Evolutionary conservation across 371 early-diverging fungal species (phyloP).

Genomic region (Mortierella sp.): DNA sequence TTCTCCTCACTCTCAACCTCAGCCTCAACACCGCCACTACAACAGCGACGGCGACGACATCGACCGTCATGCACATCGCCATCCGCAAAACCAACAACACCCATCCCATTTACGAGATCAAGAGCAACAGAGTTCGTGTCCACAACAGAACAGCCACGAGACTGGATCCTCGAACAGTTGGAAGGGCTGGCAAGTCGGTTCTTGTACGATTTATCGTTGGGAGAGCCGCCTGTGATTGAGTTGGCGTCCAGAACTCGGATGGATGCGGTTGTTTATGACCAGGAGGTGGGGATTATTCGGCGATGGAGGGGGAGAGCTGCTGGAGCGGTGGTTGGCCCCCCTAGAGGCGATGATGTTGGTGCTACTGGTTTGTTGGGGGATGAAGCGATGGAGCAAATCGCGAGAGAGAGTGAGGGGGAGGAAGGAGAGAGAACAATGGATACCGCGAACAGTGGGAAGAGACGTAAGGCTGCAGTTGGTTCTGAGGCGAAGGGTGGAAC

Average conservation of each 20-base stretch:
- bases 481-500: background rate
- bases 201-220: conserved; percentile 15
- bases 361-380: background rate
- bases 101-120: background rate
- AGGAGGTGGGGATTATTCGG: conserved; percentile 23
- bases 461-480: background rate
- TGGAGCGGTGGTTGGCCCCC: background rate
- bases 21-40: too few relatives aligned
- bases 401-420: background rate
- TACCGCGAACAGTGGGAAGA: background rate
- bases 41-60: background rate
- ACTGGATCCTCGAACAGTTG: conserved; percentile 29
- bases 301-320: background rate
- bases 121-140: conserved; percentile 2
- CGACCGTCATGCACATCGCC: background rate
- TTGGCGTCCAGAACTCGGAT: background rate
- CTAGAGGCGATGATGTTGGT: background rate
- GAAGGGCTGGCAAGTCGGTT: conserved; percentile 24
- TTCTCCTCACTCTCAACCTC: too few relatives aligned
- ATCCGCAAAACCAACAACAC: too few relatives aligned
- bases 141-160: conserved; percentile 21
- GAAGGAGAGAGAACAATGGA: background rate
- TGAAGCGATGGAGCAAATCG: background rate
- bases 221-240: background rate
- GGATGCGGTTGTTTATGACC: conserved; percentile 26